Evolutionary conservation across 179 eudicot genomes (phyloP).

Genomic region (Heliamphora pulchella): DNA sequence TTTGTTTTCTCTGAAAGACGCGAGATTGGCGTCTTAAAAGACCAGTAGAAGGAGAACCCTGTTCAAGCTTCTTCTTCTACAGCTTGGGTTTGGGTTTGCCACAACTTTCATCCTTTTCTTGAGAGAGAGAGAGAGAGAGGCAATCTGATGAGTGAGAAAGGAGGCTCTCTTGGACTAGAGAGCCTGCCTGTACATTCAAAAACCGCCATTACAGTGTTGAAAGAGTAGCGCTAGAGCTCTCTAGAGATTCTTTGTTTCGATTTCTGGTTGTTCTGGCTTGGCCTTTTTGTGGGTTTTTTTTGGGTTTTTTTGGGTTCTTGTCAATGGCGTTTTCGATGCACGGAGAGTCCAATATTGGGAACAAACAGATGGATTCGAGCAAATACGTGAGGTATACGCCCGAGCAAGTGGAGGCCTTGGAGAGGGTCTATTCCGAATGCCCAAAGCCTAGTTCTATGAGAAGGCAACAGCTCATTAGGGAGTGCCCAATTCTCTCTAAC

Average conservation of each 20-base stretch:
- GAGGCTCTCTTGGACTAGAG: slow-evolving; percentile 48
- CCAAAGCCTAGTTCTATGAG: slow-evolving; percentile 19
- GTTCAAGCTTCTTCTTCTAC: not conserved
- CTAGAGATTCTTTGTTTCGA: too few relatives aligned
- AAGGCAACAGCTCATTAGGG: too few relatives aligned
- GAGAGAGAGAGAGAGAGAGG: not conserved
- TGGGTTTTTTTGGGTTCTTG: too few relatives aligned
- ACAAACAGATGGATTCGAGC: slow-evolving; percentile 35
- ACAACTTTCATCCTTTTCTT: not conserved
- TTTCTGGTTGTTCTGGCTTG: too few relatives aligned
- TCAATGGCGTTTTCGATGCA: slow-evolving; percentile 30
- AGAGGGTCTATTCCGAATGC: slow-evolving; percentile 51
- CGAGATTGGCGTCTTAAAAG: slow-evolving; percentile 20
- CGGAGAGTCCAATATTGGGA: slow-evolving; percentile 16
- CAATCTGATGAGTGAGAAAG: slow-evolving; percentile 34
- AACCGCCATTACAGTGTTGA: not conserved
- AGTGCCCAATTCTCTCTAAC: too few relatives aligned
- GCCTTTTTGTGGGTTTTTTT: too few relatives aligned
- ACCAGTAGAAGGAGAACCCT: not conserved
- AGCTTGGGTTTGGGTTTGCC: not conserved
- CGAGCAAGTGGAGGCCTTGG: slow-evolving; percentile 56
- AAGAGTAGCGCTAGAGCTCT: not conserved
- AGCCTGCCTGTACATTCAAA: slow-evolving; percentile 26
- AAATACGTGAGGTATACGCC: slow-evolving; percentile 57
- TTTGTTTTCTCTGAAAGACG: slow-evolving; percentile 21